Evolutionary conservation across 768 basidiomycete species (phyloP), one percentile per base, ranked within the genome.

Genomic region (Hirschioporus abietinus): DNA sequence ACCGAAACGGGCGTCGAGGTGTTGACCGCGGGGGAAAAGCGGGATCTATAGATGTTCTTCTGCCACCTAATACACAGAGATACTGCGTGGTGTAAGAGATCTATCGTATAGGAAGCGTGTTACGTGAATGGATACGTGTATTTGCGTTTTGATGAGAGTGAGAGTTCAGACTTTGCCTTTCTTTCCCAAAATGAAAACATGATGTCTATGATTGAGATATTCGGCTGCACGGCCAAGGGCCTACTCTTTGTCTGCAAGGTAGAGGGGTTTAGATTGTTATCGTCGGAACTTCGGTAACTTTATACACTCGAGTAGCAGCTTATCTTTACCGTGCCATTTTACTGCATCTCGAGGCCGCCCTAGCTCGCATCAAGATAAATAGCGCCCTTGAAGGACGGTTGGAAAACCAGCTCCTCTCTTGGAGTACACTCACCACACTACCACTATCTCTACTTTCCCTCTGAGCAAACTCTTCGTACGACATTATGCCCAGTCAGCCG

Each of bases 1-100:
- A 97, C 95, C 30, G 95, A 95, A 71, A 90, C 87, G 24, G 95
- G 95, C 2, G 90, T 90, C 35, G 95, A 98, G 75, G 82, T 95
- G 68, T 82, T 98, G 30, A 96, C 95, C 5, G 88, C 85, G 35
- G 84, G 83, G 30, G 74, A 75, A 68, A 75, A 71, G 61, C 26
- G 57, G 30, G 67, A 23, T 61, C 25, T 61, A 61, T 61, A 34
- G 30, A 25, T 61, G 24, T 61, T 12, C 30, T 60, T 65, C 34
- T 25, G 34, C 42, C 30, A 65, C 24, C 23, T 65, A 58, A 42
- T n/a, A 52, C 26, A 20, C 25, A 34, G 23, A 35, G 64, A 64
- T 35, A 64, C 42, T 64, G 30, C 20, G 20, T 52, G 42, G 42
- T 52, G 42, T 52, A 52, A 52, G 4, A 10, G 42, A 52, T 52